Percentiles rank a stretch among this genome's conserved stretches.
phyloP scores from a whole-genome alignment of 345 rosid genomes.

The Sonneratia caseolaris region DNA sequence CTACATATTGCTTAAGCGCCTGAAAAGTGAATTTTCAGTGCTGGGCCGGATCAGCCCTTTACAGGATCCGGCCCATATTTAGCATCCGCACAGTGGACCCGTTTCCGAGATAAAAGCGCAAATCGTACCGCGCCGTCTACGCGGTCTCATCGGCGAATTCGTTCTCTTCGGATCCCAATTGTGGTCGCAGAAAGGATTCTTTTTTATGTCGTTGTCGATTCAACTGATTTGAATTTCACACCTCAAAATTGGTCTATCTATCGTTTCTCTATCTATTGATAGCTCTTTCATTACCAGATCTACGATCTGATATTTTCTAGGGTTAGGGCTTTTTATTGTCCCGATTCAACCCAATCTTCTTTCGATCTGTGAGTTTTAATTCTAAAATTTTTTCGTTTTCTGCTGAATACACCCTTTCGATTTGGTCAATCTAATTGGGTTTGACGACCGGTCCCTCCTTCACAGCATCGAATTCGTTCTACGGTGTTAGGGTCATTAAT shows the following conservation, averaged over 20 bases:
- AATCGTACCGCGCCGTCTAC: neutral
- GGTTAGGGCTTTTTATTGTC: slow-evolving; percentile 21
- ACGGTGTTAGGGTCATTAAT: neutral
- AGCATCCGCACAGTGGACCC: neutral
- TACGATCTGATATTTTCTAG: slow-evolving; percentile 10
- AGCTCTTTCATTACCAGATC: neutral
- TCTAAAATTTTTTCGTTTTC: neutral
- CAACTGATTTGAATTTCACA: neutral
- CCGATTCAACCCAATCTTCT: neutral
- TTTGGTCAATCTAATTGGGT: neutral
- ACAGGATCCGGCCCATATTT: neutral
- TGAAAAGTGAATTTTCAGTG: neutral
- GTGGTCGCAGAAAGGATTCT: neutral
- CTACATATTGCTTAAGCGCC: no score
- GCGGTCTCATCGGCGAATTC: neutral
- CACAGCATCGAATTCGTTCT: neutral
- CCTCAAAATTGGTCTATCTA: neutral
- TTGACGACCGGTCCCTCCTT: neutral
- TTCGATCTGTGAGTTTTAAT: slow-evolving; percentile 6
- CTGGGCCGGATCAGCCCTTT: neutral
- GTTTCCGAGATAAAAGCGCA: neutral
- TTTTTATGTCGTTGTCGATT: neutral
- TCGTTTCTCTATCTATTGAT: slow-evolving; percentile 12
- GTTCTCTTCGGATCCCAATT: neutral
- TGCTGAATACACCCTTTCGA: neutral